Conservation (phyloP, 768 basidiomycete species). For the Calocera cornea region DNA sequence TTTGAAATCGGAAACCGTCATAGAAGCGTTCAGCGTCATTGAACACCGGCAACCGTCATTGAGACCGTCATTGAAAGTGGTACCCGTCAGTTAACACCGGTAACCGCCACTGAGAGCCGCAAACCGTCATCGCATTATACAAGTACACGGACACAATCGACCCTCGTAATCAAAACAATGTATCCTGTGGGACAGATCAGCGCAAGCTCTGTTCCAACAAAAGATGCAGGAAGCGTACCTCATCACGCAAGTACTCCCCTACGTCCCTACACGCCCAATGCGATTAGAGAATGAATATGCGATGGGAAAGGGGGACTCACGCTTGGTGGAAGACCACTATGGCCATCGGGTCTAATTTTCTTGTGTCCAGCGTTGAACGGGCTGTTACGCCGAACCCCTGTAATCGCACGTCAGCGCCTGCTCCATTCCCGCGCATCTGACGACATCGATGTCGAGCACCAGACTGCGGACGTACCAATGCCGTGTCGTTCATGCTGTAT, state of each 20-base stretch:
- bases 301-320: conserved; percentile 33
- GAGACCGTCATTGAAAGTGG: no score
- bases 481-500: conserved; percentile 89
- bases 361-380: conserved; percentile 84
- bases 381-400: conserved; percentile 98
- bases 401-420: conserved; percentile 10
- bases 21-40: no score
- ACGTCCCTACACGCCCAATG: conserved; percentile 53
- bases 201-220: background rate
- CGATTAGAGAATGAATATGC: conserved; percentile 7
- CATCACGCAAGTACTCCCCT: conserved; percentile 94
- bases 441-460: no score
- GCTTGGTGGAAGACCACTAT: conserved; percentile 99
- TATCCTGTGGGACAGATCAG: conserved; percentile 5
- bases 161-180: conserved; percentile 6
- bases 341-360: conserved; percentile 92
- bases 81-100: no score
- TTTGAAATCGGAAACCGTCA: no score
- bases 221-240: conserved; percentile 36
- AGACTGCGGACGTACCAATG: conserved; percentile 64
- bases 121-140: no score
- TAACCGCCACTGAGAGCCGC: no score
- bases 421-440: conserved; percentile 5
- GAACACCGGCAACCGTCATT: no score
- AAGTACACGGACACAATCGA: background rate